Evolutionary conservation across 768 basidiomycete genomes (phyloP), one percentile per base, ranked within the genome.

Genomic region (Lactifluus piperatus): DNA sequence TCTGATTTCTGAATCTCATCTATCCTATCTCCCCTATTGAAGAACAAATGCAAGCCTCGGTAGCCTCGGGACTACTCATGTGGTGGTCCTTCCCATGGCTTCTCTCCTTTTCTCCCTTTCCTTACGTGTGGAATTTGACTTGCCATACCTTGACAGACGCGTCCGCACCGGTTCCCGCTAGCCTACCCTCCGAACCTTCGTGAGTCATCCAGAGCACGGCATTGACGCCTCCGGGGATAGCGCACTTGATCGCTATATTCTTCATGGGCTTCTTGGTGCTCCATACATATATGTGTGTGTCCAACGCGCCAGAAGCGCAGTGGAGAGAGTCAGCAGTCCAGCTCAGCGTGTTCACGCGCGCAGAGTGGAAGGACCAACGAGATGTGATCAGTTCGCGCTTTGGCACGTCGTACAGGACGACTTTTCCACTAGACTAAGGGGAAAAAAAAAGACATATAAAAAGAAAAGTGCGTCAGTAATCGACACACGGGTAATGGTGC

Each of bases 241-340:
- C 92, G 61, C 93, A 93, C 77, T 85, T 86, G 69, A 97, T 84
- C 27, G 84, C 79, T 36, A 93, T 82, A 64, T 88, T 89, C 71
- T 79, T 84, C 70, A 82, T 73, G 9, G 86, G 84, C 67, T 82
- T 80, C 45, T 74, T 74, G 30, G 91, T 82, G 63, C 85, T 84
- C 84, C 90, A 97, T 26, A 97, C 73, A 67, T 93, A 97, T 5
- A 95, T 82, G 64, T 92, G 82, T 30, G 94, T 94, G 70, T 98
- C 95, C n/a, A 95, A 78, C 20, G 92, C 91, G 11, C 87, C 93
- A 4, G 92, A 93, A 11, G 85, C 94, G 62, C 88, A 81, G 67
- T 94, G 84, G 61, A 78, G 77, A 7, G 85, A 84, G 67, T 89
- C 84, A 6, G 81, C 65, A 7, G 88, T 83, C 84, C 88, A 94